Conservation (phyloP, 768 basidiomycete species). For the Fomitopsis pulvina region DNA sequence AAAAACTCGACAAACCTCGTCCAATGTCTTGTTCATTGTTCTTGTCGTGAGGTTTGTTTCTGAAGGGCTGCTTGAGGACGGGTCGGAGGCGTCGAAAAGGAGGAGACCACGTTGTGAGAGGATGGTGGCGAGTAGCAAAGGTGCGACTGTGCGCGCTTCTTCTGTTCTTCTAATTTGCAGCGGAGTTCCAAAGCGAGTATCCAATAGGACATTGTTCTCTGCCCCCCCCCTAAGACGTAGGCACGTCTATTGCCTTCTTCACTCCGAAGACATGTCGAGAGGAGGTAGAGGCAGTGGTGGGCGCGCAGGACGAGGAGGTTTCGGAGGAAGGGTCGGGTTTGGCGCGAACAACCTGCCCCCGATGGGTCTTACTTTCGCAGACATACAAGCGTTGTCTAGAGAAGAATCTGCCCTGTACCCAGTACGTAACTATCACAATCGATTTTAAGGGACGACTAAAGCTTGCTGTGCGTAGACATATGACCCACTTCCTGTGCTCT, state of each 20-base stretch:
- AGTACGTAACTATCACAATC: slow-evolving; percentile 36
- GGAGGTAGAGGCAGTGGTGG: slow-evolving; percentile 40
- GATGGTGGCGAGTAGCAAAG: slow-evolving; percentile 26
- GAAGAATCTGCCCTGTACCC: slow-evolving; percentile 79
- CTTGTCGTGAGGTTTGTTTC: neutral
- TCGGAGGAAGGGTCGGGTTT: slow-evolving; percentile 42
- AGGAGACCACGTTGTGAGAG: slow-evolving; percentile 16
- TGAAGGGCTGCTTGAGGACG: neutral
- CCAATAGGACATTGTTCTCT: too few species aligned
- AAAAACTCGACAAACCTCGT: slow-evolving; percentile 51
- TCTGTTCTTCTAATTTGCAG: slow-evolving; percentile 5
- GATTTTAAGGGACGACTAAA: neutral
- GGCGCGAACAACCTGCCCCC: slow-evolving; percentile 42
- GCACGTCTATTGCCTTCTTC: too few species aligned
- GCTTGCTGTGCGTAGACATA: slow-evolving; percentile 47
- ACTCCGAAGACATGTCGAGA: slow-evolving; percentile 37
- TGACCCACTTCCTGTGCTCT: slow-evolving; percentile 58
- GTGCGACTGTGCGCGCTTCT: slow-evolving; percentile 7
- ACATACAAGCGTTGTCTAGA: slow-evolving; percentile 69
- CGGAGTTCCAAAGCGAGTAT: slow-evolving; percentile 17
- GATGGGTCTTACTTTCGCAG: slow-evolving; percentile 77
- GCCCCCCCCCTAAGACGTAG: too few species aligned
- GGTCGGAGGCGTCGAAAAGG: slow-evolving; percentile 5
- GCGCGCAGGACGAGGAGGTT: slow-evolving; percentile 55
- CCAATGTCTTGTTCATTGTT: slow-evolving; percentile 77